Base-by-base conservation (phyloP, 768 basidiomycete species). In the Amanita muscaria region DNA sequence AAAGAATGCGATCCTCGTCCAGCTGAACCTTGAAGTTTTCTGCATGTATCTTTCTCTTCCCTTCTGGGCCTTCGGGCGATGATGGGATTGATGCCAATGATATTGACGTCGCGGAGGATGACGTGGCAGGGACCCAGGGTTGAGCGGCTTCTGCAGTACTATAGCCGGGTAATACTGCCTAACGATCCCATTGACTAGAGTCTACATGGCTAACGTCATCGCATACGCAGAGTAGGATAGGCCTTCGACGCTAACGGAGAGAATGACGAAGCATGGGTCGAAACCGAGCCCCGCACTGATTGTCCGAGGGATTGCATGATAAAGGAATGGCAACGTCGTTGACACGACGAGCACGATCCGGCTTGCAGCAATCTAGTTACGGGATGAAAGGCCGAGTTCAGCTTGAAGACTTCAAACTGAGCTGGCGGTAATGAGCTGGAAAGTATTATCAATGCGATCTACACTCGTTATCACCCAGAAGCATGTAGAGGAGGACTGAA, bases 241-340 rank as follows among this genome's bases (percentile, higher is more conserved):
- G 0, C 81, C 83, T 55, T 91, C 89, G 18, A 82, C 76, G 47
- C 83, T 83, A 58, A 90, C 84, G 2, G 88, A 87, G 14, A 92
- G 70, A 29, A 88, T 71, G 27, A 88, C 70, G 48, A 90, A 91
- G 53, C 79, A 81, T 3, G 80, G 80, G 0, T 76, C 74, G 49
- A 89, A 84, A 5, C 79, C 77, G 35, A 88, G 71, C 52, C 74
- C 79, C 1, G 77, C 72, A 40, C 61, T 59, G 2, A 72, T 61
- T 4, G 61, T 68, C 19, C 60, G 60, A 47, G 68, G 62, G 25
- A 58, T 49, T 35, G 53, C 57, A 40, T 51, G 56, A 21, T 63
- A 59, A 1, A 68, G 31, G 54, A 80, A 78, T 2, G 82, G 77
- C 16, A 76, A 62, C 31, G 67, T 40, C 2, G 77, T 73, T 14